Base-by-base conservation (phyloP, 495 filamentous ascomycete species). In the Recurvomyces mirabilis region DNA sequence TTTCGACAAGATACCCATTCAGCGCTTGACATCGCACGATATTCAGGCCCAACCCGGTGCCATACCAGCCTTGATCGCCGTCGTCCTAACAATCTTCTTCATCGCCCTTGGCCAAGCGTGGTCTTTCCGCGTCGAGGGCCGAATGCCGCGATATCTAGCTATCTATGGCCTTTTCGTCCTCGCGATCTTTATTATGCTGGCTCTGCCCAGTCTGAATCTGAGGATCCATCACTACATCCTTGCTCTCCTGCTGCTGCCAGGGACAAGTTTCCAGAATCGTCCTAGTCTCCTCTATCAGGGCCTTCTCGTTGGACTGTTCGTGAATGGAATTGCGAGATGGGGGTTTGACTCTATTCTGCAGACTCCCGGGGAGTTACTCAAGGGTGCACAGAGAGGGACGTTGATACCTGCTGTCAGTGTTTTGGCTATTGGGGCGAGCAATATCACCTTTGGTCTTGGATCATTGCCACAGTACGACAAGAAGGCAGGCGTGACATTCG, bases 161-260 rank as follows among this genome's bases (percentile, higher is more conserved):
- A 37, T 95, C 7, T 98, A 96, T 49, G 68, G 56, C 18, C 51
- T 70, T 39, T 57, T 78, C 38, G 62, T 59, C 13, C 43, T 44
- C 9, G 46, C 50, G 22, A 49, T 80, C 4, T 41, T 73, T 11
- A 46, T 68, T 43, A 70, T 84, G 31, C 67, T 87, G 0, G 70
- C 76, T 0, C 63, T 94, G 10, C 87, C 91, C 0, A 74, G 74
- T n/a, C 77, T 93, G n/a, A 81, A 74, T 36, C 73, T 98, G 37
- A 74, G 91, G 10, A 87, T 96, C 44, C 93, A 96, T 55, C 91
- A 98, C 57, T 98, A 98, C 53, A 81, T 98, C 51, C 72, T 98
- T 12, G 87, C 83, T 10, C 71, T 83, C 21, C 66, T 95, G 1
- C 72, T 96, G 0, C 75, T 94, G 12, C 87, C 59, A 7, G 86